A percentile compares a stretch with the other conserved stretches of the same genome.
Evolutionary conservation across 2,329 filamentous ascomycete genomes (phyloP).

Genomic region (Neofusicoccum sp.): DNA sequence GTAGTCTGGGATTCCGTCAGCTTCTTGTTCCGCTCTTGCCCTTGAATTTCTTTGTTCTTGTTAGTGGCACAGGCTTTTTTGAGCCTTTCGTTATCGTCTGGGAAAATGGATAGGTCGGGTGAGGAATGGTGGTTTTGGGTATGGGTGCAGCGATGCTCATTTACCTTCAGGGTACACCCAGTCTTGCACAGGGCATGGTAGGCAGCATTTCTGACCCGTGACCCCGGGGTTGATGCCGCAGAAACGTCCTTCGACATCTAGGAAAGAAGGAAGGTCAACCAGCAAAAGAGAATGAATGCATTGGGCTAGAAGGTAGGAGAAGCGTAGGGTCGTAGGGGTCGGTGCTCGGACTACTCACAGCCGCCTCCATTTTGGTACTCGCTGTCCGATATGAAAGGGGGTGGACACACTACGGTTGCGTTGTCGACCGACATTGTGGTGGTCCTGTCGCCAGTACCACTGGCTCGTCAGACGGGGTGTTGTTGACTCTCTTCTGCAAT

Average conservation of each 20-base stretch:
- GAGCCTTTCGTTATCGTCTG: no score
- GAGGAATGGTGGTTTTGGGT: neutral
- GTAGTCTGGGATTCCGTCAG: neutral
- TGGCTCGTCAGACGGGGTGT: no score
- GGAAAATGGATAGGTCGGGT: neutral
- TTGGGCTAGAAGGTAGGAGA: neutral
- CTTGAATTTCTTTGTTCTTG: no score
- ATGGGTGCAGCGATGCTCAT: slow-evolving; percentile 16
- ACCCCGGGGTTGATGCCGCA: slow-evolving; percentile 50
- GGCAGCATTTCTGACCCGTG: slow-evolving; percentile 66
- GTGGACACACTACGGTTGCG: slow-evolving; percentile 24
- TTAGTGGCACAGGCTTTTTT: no score
- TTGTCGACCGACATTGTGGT: neutral
- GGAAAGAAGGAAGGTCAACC: neutral
- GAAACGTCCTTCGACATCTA: slow-evolving; percentile 55
- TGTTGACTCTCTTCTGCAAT: no score
- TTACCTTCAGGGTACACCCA: slow-evolving; percentile 65
- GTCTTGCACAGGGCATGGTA: slow-evolving; percentile 80
- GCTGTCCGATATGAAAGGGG: slow-evolving; percentile 30
- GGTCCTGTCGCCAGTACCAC: no score
- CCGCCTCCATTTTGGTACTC: slow-evolving; percentile 27
- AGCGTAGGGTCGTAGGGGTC: neutral
- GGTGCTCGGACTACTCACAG: slow-evolving; percentile 26
- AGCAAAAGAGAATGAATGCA: no score
- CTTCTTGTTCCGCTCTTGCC: neutral